Evolutionary conservation across 805 yeast genomes (phyloP), one percentile per base, ranked within the genome.

Genomic region (Candida anglica): DNA sequence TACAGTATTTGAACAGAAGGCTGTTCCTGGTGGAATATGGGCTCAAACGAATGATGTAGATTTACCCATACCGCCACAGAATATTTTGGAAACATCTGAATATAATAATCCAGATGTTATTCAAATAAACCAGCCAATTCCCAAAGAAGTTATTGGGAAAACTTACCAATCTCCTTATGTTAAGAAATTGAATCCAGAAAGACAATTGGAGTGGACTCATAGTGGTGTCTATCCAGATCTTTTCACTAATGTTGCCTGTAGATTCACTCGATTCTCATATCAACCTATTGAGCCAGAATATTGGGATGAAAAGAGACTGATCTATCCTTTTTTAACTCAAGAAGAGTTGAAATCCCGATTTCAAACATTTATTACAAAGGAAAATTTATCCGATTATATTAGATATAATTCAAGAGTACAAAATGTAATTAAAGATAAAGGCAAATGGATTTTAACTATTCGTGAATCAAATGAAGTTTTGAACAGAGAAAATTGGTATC

Each of bases 11-110:
- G 76, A 71, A 40, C 71, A 65, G 37, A 66, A 64, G 22, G 42
- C 40, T 10, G 39, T 47, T 10, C 49, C 69, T 20, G 77, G 75
- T 13, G 77, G 75, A 1, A 60, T 66, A 5, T 70, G 75, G 75
- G 44, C 60, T n/a, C 55, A 56, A 4, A 46, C 44, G 19, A 41
- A 37, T 8, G 26, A 43, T 6, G 34, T 53, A 3, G 62, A 50
- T 34, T 45, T 45, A 9, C 40, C 43, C 1, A 38, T 50, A 8
- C 62, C 62, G 9, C 56, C 61, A 5, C 66, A 62, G 31, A 51
- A 56, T 3, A 19, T 56, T 1, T 37, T 66, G 13, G 53, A 59
- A 15, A 40, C 59, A 2, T 56, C 56, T 6, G 42, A 44, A 5
- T 59, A 60, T 38, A 38, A 58, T 27, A 46, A 54, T 22, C 75